These are phyloP conservation scores for Rhizopogon vesiculosus DNA, from an alignment of 768 basidiomycete genomes.

Conservation along the genomic window DNA sequence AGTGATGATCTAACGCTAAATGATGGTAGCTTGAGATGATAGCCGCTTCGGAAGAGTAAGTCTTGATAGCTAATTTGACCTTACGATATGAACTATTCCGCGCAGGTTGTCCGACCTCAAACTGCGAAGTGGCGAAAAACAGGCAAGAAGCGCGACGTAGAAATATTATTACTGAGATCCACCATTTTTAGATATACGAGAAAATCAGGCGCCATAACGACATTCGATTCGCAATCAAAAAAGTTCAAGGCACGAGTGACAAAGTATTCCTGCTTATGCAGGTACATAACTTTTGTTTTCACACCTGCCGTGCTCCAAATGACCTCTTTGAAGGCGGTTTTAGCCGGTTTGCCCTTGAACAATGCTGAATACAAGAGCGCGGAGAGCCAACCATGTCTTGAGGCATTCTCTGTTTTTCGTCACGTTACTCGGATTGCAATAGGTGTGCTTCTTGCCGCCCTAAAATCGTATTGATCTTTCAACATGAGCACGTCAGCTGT, in stretches of 20 bases:
- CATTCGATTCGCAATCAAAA: conserved; percentile 73
- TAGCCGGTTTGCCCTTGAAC: conserved; percentile 67
- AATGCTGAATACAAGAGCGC: conserved; percentile 61
- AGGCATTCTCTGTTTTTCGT: conserved; percentile 67
- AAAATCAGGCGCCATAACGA: conserved; percentile 68
- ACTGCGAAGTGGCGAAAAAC: conserved; percentile 72
- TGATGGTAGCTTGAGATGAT: conserved; percentile 58
- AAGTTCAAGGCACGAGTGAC: conserved; percentile 64
- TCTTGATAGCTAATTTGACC: not conserved
- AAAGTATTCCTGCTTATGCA: conserved; percentile 83
- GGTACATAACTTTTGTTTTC: conserved; percentile 29
- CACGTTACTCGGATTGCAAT: conserved; percentile 71
- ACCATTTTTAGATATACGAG: conserved; percentile 45
- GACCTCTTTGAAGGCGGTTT: conserved; percentile 48
- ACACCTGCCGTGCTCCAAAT: not conserved
- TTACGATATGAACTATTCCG: not conserved
- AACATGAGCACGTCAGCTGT: conserved; percentile 45
- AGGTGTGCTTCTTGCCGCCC: conserved; percentile 38
- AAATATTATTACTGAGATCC: not conserved
- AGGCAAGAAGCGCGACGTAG: conserved; percentile 31
- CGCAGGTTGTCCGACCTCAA: conserved; percentile 63
- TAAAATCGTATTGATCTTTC: conserved; percentile 2
- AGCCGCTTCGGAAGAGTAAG: conserved; percentile 63
- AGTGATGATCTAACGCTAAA: not conserved
- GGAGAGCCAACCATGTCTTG: conserved; percentile 71